Evolutionary conservation across 2,329 filamentous ascomycete genomes (phyloP), one percentile per base, ranked within the genome.

Genomic region (Aspergillus alliaceus): DNA sequence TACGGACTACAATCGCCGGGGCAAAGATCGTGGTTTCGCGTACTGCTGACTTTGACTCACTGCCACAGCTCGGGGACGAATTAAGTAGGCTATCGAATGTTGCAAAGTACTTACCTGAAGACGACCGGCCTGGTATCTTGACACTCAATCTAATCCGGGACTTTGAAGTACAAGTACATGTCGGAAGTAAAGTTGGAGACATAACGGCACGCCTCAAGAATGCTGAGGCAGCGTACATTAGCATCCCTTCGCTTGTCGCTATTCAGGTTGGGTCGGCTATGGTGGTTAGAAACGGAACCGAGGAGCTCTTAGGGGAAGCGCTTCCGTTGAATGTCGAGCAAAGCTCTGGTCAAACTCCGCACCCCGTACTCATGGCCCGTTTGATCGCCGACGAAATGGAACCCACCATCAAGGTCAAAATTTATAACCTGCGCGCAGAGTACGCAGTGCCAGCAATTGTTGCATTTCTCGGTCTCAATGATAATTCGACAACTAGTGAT

Each of bases 381-480:
- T 90, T 96, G 77, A 90, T 99, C 63, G 91, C 91, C 0, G 93
- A 98, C 70, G 93, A 98, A 70, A 90, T 96, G 76, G 93, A 98
- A 62, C 93, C 96, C 0, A 87, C 91, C 6, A 80, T 97, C 63
- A 96, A 96, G 71, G 73, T 97, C 57, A 96, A 96, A 70, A 77
- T 98, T 40, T 90, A 90, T 73, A 92, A 96, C 59, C 65, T 96
- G 4, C 88, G 86, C 58, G 74, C 91, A n/a, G 96, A 99, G 70
- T 99, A 99, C 72, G 88, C 89, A 15, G 90, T 98, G 4, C 84
- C 90, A 0, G 91, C 90, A 0, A 74, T 97, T 0, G 88, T 96
- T 80, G 90, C 91, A 52, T 74, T 96, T 5, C 82, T 96, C 6
- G 88, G 86, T 0, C 80, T 96, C 2, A 81, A 82, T 14, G 84